Base-by-base conservation (phyloP, 768 basidiomycete species). In the Flagelloscypha sp. region DNA sequence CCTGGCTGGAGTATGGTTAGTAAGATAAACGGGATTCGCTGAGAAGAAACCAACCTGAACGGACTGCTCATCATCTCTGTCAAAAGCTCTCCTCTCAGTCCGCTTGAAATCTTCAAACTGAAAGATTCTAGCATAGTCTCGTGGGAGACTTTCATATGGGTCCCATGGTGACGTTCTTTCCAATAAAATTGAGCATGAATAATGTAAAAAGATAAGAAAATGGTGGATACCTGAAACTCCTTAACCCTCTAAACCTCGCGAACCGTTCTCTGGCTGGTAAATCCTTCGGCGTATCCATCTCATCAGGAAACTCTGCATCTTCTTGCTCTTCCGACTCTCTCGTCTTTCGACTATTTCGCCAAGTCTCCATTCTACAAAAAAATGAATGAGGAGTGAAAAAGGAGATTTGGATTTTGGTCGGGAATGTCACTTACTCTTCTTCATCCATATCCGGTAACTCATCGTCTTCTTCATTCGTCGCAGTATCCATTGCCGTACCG, bases 121-220 rank as follows among this genome's bases (percentile, higher is more conserved):
- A 62, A 98, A 99, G 47, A 97, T 94, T 27, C 84, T 73, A 2
- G 84, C 89, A 50, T 98, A 98, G 53, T 99, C 92, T 33, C 81
- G 62, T 9, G 94, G 94, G 8, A 99, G 66, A 50, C 93, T 93
- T 59, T 99, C 94, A 48, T 84, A 97, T 6, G 94, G 81, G 55
- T 98, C 95, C 95, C 94, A 99, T 24, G 87, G 88, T 53, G 87
- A 92, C 5, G 94, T 98, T 24, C 94, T 50, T n/a, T n/a, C n/a
- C n/a, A n/a, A n/a, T n/a, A n/a, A n/a, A n/a, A n/a, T n/a, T n/a
- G n/a, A n/a, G n/a, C n/a, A n/a, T n/a, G n/a, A n/a, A n/a, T n/a
- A n/a, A n/a, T n/a, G n/a, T n/a, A n/a, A n/a, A n/a, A n/a, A n/a
- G n/a, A n/a, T n/a, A n/a, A n/a, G n/a, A n/a, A n/a, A n/a, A n/a